Evolutionary conservation across 169 alveolate species (phyloP).

Genomic region (Babesia ovis): DNA sequence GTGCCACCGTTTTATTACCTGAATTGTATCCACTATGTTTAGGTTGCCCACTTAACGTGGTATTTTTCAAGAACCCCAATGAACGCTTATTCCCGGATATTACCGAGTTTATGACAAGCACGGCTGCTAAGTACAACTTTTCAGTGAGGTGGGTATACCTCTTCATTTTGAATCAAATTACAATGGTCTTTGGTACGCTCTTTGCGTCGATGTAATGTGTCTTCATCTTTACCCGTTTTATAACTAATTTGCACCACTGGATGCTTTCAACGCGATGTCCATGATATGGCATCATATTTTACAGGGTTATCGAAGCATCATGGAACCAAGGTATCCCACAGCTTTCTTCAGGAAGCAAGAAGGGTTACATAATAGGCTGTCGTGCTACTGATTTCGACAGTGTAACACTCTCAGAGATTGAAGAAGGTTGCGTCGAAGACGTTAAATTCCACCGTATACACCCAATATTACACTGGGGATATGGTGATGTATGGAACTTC

Average conservation of each 20-base stretch:
- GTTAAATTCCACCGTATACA: slow-evolving; percentile 63
- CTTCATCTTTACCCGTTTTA: too few species aligned
- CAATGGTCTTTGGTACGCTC: not conserved
- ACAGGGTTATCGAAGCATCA: slow-evolving; percentile 31
- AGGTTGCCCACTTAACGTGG: slow-evolving; percentile 28
- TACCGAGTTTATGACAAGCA: slow-evolving; percentile 11
- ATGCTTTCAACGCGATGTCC: too few species aligned
- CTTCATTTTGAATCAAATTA: not conserved
- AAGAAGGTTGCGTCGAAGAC: slow-evolving; percentile 51
- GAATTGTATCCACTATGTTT: too few species aligned
- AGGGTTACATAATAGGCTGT: slow-evolving; percentile 39
- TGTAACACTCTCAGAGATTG: slow-evolving; percentile 1
- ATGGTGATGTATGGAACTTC: slow-evolving; percentile 80
- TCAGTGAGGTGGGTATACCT: slow-evolving; percentile 3
- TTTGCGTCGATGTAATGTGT: too few species aligned
- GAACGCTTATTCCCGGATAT: slow-evolving; percentile 43
- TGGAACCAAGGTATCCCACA: slow-evolving; percentile 52
- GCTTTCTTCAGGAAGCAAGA: slow-evolving; percentile 7
- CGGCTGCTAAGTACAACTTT: slow-evolving; percentile 11
- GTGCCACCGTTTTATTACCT: too few species aligned
- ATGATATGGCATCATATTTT: too few species aligned
- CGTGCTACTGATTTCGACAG: slow-evolving; percentile 36
- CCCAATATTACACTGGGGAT: slow-evolving; percentile 74
- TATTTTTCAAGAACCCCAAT: slow-evolving; percentile 44
- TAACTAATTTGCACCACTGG: too few species aligned